These are phyloP conservation scores for Mediolabrus comicus DNA, from an alignment of 108 stramenopile genomes.

Conservation along the genomic window DNA sequence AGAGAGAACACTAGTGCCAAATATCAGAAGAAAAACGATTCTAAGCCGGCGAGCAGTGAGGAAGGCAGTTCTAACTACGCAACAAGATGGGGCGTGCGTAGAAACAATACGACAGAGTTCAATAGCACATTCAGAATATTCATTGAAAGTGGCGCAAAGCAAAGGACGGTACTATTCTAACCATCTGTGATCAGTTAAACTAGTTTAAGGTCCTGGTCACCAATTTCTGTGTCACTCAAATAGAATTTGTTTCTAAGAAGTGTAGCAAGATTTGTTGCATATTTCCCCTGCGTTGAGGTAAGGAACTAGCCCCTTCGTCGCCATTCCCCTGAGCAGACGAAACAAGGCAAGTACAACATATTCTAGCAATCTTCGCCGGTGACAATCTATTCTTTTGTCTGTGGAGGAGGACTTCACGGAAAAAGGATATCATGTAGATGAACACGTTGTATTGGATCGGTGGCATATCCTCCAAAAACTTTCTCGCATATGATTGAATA, in stretches of 20 bases:
- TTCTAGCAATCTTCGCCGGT: constrained; percentile 79
- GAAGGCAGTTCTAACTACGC: too few relatives aligned
- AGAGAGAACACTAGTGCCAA: too few relatives aligned
- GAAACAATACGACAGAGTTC: too few relatives aligned
- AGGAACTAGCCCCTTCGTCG: constrained; percentile 51
- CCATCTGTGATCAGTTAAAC: neutral
- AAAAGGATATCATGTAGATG: constrained; percentile 96
- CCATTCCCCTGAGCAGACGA: constrained; percentile 52
- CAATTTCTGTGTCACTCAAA: constrained; percentile 3
- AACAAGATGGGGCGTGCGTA: too few relatives aligned
- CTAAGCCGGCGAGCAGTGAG: too few relatives aligned
- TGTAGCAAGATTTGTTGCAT: constrained; percentile 67
- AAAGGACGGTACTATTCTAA: neutral
- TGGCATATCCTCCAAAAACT: constrained; percentile 88
- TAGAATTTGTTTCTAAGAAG: constrained; percentile 60
- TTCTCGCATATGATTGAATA: constrained; percentile 72
- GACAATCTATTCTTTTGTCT: constrained; percentile 65
- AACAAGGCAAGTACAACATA: constrained; percentile 69
- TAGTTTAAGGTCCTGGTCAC: neutral
- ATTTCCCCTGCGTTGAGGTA: constrained; percentile 32
- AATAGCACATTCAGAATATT: neutral
- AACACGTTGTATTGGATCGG: constrained; percentile 95
- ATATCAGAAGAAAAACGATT: too few relatives aligned
- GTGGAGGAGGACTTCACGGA: constrained; percentile 86
- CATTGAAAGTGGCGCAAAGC: neutral